A percentile compares a stretch with the other conserved stretches of the same genome.
These are phyloP conservation scores for Fragilariopsis cylindrus DNA, from an alignment of 108 stramenopile species.

Conservation along the genomic window DNA sequence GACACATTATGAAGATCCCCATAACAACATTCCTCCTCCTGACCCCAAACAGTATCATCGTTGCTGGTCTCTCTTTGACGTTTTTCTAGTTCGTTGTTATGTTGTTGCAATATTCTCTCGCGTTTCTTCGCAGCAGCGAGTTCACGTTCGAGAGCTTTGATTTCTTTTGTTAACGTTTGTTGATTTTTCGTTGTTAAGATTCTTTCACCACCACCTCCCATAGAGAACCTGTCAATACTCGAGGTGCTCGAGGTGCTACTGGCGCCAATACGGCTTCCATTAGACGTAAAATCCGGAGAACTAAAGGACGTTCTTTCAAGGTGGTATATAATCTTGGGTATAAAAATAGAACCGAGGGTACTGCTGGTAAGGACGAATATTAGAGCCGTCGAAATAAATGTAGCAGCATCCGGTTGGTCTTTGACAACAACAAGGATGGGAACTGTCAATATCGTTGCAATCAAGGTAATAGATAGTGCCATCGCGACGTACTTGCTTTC, in stretches of 20 bases:
- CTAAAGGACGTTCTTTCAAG: background rate
- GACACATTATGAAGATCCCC: no score
- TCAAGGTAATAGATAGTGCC: conserved; percentile 25
- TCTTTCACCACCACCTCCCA: background rate
- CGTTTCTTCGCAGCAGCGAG: background rate
- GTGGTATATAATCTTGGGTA: background rate
- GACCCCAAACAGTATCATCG: background rate
- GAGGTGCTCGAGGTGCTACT: background rate
- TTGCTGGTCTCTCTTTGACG: background rate
- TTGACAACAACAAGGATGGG: conserved; percentile 44
- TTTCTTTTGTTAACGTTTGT: background rate
- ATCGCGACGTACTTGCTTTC: conserved; percentile 50
- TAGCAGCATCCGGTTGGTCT: conserved; percentile 26
- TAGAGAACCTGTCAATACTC: background rate
- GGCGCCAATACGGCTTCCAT: background rate
- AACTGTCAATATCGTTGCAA: conserved; percentile 35
- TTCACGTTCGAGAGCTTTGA: background rate
- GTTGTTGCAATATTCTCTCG: background rate
- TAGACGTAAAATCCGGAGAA: background rate
- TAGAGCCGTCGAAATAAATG: conserved; percentile 12
- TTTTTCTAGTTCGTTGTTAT: background rate
- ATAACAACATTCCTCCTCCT: no score
- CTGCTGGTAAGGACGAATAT: background rate
- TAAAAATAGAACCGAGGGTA: background rate
- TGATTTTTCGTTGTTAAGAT: conserved; percentile 6